Conservation (phyloP, 345 rosid genomes). For the Clausena lansium region DNA sequence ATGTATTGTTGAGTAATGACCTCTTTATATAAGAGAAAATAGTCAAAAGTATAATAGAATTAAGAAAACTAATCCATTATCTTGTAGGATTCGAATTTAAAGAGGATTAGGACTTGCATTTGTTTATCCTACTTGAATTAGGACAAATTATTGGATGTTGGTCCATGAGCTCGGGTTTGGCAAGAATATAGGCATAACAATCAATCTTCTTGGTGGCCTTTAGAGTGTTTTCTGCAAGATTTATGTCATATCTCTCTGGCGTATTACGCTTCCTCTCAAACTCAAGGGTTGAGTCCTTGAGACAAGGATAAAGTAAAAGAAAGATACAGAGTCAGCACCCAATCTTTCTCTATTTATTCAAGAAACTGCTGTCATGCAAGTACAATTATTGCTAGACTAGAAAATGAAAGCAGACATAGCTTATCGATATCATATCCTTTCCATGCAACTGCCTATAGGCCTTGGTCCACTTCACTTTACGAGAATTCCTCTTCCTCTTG, state of each 20-base stretch:
- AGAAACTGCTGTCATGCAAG: background rate
- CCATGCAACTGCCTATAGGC: slow-evolving; percentile 75
- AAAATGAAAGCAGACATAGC: background rate
- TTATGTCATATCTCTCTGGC: slow-evolving; percentile 95
- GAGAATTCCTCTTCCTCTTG: slow-evolving; percentile 97
- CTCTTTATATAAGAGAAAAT: too few relatives aligned
- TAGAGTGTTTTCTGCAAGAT: slow-evolving; percentile 57
- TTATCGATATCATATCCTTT: slow-evolving; percentile 93
- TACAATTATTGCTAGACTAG: background rate
- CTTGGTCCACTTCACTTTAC: slow-evolving; percentile 96
- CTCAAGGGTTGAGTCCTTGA: slow-evolving; percentile 81
- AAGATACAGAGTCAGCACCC: background rate
- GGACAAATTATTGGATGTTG: too few relatives aligned
- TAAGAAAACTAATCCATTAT: too few relatives aligned
- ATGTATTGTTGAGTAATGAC: too few relatives aligned
- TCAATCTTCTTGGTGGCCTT: slow-evolving; percentile 81
- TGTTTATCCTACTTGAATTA: too few relatives aligned
- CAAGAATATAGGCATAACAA: too few relatives aligned
- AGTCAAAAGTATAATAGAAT: too few relatives aligned
- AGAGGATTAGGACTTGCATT: too few relatives aligned
- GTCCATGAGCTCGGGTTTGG: too few relatives aligned
- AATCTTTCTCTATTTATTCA: background rate
- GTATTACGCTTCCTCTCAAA: slow-evolving; percentile 93
- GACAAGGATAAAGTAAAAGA: slow-evolving; percentile 10
- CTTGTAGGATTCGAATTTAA: too few relatives aligned